Conservation (phyloP, 352 stramenopile species). For the Saprolegnia parasitica region DNA sequence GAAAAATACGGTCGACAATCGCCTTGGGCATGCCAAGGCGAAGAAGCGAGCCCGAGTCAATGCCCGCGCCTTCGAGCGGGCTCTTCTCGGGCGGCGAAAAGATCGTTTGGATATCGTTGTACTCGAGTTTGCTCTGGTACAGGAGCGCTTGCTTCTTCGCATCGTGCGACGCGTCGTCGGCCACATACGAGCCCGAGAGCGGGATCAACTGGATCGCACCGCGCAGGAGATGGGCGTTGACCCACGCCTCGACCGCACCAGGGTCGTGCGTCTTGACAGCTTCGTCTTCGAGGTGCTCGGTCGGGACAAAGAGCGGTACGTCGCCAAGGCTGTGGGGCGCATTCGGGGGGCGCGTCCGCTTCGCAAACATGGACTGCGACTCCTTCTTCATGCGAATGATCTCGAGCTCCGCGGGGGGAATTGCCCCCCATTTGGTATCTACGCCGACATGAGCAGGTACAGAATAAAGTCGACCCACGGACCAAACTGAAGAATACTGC, state of each 20-base stretch:
- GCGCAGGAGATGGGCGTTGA: slow-evolving; percentile 55
- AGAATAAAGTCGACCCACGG: neutral
- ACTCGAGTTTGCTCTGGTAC: slow-evolving; percentile 29
- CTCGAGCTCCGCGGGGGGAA: slow-evolving; percentile 62
- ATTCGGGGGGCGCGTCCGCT: slow-evolving; percentile 13
- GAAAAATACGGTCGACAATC: slow-evolving; percentile 70
- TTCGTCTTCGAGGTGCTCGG: slow-evolving; percentile 27
- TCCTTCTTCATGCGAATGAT: slow-evolving; percentile 69
- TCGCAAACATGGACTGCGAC: slow-evolving; percentile 32
- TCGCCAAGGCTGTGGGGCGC: slow-evolving; percentile 3
- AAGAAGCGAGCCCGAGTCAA: slow-evolving; percentile 68
- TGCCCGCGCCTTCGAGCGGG: slow-evolving; percentile 52
- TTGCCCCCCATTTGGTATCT: slow-evolving; percentile 13
- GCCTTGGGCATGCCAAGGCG: slow-evolving; percentile 69
- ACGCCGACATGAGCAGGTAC: neutral
- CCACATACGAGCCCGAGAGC: slow-evolving; percentile 24
- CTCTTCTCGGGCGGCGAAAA: slow-evolving; percentile 28
- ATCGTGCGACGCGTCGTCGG: neutral
- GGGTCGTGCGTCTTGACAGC: slow-evolving; percentile 9
- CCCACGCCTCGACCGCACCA: slow-evolving; percentile 57
- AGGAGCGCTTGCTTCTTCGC: slow-evolving; percentile 7
- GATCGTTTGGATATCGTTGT: slow-evolving; percentile 26
- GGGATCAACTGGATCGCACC: slow-evolving; percentile 24
- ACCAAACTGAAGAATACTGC: neutral
- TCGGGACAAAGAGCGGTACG: slow-evolving; percentile 7